A percentile compares a stretch with the other conserved stretches of the same genome.
phyloP scores from a whole-genome alignment of 2,329 filamentous ascomycete species.

The Talaromyces amestolkiae region DNA sequence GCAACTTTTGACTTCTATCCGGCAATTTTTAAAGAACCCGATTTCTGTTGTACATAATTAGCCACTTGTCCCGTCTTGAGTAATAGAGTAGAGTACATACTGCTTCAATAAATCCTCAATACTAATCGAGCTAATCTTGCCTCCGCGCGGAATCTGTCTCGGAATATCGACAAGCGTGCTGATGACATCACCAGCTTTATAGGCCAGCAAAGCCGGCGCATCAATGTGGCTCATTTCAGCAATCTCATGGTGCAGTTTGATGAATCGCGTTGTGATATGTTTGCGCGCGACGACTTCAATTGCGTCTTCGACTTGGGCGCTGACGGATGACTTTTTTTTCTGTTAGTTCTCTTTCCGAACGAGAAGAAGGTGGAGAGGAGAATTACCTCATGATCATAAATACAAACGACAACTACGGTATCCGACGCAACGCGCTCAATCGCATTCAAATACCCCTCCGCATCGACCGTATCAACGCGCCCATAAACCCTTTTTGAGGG shows the following conservation, averaged over 20 bases:
- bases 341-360: constrained; percentile 1
- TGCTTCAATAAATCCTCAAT: constrained; percentile 58
- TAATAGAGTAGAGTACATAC: constrained; percentile 39
- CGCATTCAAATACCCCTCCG: constrained; percentile 88
- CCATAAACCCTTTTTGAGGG: constrained; percentile 78
- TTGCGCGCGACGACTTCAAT: constrained; percentile 70
- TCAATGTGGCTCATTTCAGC: constrained; percentile 91
- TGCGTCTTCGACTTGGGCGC: constrained; percentile 73
- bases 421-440: constrained; percentile 83
- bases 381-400: constrained; percentile 78
- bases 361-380: neutral
- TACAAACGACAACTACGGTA: constrained; percentile 86
- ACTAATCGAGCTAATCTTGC: constrained; percentile 50
- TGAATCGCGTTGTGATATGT: constrained; percentile 73
- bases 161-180: constrained; percentile 84
- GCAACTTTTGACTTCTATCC: neutral
- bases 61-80: neutral
- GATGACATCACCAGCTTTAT: constrained; percentile 85
- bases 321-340: constrained; percentile 67
- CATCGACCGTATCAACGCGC: constrained; percentile 78
- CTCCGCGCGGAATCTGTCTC: constrained; percentile 70
- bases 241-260: constrained; percentile 86
- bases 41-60: constrained; percentile 9
- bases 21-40: constrained; percentile 11
- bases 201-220: constrained; percentile 84